phyloP scores from a whole-genome alignment of 805 yeast species.

The Yueomyces sp. region DNA sequence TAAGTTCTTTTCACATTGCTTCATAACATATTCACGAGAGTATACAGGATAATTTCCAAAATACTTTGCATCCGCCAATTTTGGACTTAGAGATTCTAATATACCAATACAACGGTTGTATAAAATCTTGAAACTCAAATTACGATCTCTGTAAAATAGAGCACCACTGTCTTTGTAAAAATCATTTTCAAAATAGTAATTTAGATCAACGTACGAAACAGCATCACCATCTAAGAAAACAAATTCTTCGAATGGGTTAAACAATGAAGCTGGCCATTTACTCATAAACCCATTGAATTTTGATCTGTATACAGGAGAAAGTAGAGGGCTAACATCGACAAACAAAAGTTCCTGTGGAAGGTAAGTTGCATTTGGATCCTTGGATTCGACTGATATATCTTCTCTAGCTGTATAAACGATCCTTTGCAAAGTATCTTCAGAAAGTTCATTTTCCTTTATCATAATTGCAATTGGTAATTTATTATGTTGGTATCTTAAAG shows the following conservation, averaged over 20 bases:
- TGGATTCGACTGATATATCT: slow-evolving; percentile 19
- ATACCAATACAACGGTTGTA: slow-evolving; percentile 28
- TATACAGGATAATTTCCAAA: slow-evolving; percentile 17
- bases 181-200: slow-evolving; percentile 13
- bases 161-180: slow-evolving; percentile 9
- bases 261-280: slow-evolving; percentile 35
- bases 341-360: slow-evolving; percentile 27
- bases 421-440: slow-evolving; percentile 16
- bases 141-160: not conserved
- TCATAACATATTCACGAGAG: slow-evolving; percentile 3
- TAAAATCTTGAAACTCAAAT: not conserved
- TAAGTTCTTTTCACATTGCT: slow-evolving; percentile 4
- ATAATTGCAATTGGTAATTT: slow-evolving; percentile 29
- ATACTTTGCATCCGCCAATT: slow-evolving; percentile 27
- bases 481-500: slow-evolving; percentile 26
- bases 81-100: slow-evolving; percentile 35
- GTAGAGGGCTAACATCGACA: slow-evolving; percentile 19
- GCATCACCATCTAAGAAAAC: slow-evolving; percentile 40
- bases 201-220: slow-evolving; percentile 29
- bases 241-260: slow-evolving; percentile 35
- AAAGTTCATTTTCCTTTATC: slow-evolving; percentile 26
- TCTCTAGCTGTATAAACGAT: slow-evolving; percentile 22
- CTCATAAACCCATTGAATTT: slow-evolving; percentile 29
- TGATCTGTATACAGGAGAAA: slow-evolving; percentile 7
- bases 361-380: slow-evolving; percentile 2